phyloP scores from a whole-genome alignment of 2,329 filamentous ascomycete species.

The Chrysosporium queenslandicum region DNA sequence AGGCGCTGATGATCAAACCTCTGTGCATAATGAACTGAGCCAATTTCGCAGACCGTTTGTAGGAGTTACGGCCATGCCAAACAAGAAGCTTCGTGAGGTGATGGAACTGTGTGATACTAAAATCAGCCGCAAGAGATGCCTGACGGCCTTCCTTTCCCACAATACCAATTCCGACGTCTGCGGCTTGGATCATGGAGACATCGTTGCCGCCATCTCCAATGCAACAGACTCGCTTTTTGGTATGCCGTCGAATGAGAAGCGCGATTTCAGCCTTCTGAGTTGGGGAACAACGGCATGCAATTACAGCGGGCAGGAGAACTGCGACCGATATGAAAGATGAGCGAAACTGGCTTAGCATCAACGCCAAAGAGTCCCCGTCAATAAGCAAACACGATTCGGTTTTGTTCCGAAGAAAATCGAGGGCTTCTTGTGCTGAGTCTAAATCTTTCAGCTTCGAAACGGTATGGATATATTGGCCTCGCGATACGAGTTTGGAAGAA shows the following conservation, averaged over 20 bases:
- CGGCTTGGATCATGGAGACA: slow-evolving; percentile 97
- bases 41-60: slow-evolving; percentile 90
- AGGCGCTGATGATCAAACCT: slow-evolving; percentile 87
- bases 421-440: slow-evolving; percentile 73
- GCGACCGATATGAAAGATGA: slow-evolving; percentile 80
- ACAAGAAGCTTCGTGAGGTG: slow-evolving; percentile 95
- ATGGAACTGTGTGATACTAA: slow-evolving; percentile 90
- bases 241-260: slow-evolving; percentile 77
- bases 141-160: slow-evolving; percentile 96
- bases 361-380: slow-evolving; percentile 77
- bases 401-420: slow-evolving; percentile 81
- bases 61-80: slow-evolving; percentile 96
- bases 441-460: slow-evolving; percentile 75
- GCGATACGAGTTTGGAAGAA: slow-evolving; percentile 82
- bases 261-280: slow-evolving; percentile 96
- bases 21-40: slow-evolving; percentile 98
- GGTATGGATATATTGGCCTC: slow-evolving; percentile 93
- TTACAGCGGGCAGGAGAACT: slow-evolving; percentile 78
- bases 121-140: slow-evolving; percentile 89
- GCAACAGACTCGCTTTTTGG: slow-evolving; percentile 90
- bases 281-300: slow-evolving; percentile 92
- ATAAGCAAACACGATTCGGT: slow-evolving; percentile 80
- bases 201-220: slow-evolving; percentile 98
- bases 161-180: slow-evolving; percentile 94
- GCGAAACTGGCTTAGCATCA: slow-evolving; percentile 75